Percentiles rank a stretch among this genome's conserved stretches.
Conservation (phyloP, 2,329 filamentous ascomycete species). For the Cytospora piceae region DNA sequence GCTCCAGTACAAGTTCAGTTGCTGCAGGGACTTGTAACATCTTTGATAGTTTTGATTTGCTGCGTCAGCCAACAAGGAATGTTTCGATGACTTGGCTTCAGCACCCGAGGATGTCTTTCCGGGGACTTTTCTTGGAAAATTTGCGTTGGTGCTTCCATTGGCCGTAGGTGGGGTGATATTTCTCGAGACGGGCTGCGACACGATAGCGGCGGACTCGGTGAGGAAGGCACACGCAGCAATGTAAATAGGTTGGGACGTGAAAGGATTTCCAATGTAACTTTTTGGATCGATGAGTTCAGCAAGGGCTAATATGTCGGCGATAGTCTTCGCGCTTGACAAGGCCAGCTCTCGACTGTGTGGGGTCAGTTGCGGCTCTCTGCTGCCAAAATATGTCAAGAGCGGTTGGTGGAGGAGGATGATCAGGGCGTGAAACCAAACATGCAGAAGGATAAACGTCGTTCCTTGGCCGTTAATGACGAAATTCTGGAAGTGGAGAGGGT, state of each 20-base stretch:
- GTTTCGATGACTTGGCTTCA: constrained; percentile 57
- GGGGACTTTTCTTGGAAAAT: neutral
- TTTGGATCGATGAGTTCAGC: constrained; percentile 84
- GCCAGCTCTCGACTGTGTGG: constrained; percentile 80
- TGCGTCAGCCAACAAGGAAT: constrained; percentile 76
- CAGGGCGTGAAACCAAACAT: constrained; percentile 87
- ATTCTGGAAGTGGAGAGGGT: constrained; percentile 82
- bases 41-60: constrained; percentile 86
- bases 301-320: constrained; percentile 85
- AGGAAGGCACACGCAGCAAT: constrained; percentile 89
- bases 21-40: constrained; percentile 81
- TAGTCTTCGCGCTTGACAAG: constrained; percentile 90
- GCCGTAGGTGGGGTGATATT: constrained; percentile 54
- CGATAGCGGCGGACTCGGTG: constrained; percentile 76
- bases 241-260: constrained; percentile 89
- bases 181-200: constrained; percentile 67
- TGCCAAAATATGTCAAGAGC: constrained; percentile 74
- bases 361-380: constrained; percentile 69
- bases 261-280: constrained; percentile 85
- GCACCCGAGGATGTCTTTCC: constrained; percentile 30
- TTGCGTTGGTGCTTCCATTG: constrained; percentile 1
- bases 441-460: constrained; percentile 83
- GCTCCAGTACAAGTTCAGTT: constrained; percentile 83
- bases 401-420: constrained; percentile 86
- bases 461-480: constrained; percentile 82